Evolutionary conservation across 192 early-diverging fungal genomes (phyloP), one percentile per base, ranked within the genome.

Genomic region (Linnemannia hyalina): DNA sequence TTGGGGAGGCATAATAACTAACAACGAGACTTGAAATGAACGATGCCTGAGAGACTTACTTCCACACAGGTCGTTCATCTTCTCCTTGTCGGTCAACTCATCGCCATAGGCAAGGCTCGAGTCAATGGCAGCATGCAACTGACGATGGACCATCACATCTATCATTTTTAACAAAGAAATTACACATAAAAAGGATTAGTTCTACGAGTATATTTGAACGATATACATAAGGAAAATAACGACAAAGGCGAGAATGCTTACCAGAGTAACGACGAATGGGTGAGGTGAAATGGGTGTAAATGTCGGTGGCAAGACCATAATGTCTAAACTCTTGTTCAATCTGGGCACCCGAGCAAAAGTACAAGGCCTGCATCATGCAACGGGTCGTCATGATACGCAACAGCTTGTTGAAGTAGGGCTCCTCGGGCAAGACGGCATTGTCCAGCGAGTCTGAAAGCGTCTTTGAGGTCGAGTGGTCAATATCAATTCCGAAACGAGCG

Each of bases 251-350:
- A 74, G 9, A 47, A 79, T 2, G 9, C 82, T 81, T 88, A 91
- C 91, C 92, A 69, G 98, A 94, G 84, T 99, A 99, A 89, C 99
- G 96, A 80, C 99, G 94, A 89, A 99, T 99, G n/a, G 99, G 99
- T 13, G 97, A 97, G 3, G 99, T 99, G 78, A 99, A 99, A 83
- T 99, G 99, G 11, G 99, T 99, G 92, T 99, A 99, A 71, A 98
- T 97, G 20, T 93, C 92, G 9, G 92, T 91, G 6, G 97, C 96
- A 38, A 99, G 93, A 79, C 97, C 99, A 86, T 99, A 99, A 92
- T 99, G 99, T 38, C 80, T 85, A 88, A 94, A 98, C 6, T 92
- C 85, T 23, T 84, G 78, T 72, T 90, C 88, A 0, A 91, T 74
- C n/a, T 95, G 82, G 10, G 94, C 93, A 32, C 97, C 97, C 1